These are phyloP conservation scores for Arabis hirsuta DNA, from an alignment of 345 rosid genomes.

Conservation along the genomic window DNA sequence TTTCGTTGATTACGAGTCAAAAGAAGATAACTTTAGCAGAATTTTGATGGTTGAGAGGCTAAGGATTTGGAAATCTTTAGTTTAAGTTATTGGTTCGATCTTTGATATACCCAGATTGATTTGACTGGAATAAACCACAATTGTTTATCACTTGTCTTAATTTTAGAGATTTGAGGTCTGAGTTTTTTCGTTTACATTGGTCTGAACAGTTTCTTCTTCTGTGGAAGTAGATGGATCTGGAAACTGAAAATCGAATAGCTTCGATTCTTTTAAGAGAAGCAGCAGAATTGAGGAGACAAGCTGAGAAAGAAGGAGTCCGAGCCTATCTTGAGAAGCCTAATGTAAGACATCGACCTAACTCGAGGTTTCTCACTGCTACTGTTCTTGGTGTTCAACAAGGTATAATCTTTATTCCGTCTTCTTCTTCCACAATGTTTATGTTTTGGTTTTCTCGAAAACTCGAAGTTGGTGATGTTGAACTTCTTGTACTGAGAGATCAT, in stretches of 20 bases:
- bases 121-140: neutral
- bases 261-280: conserved; percentile 90
- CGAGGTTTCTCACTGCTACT: conserved; percentile 89
- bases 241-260: conserved; percentile 89
- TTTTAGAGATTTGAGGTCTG: conserved; percentile 14
- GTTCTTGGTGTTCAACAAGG: conserved; percentile 97
- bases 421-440: conserved; percentile 7
- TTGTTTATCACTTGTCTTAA: conserved; percentile 2
- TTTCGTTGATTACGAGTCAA: conserved; percentile 11
- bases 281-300: conserved; percentile 78
- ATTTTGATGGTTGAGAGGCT: neutral
- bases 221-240: conserved; percentile 70
- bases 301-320: conserved; percentile 78
- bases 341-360: conserved; percentile 77
- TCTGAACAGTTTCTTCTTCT: neutral
- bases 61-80: neutral
- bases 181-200: neutral
- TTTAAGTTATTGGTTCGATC: neutral
- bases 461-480: conserved; percentile 2
- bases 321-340: conserved; percentile 74
- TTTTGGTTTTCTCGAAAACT: neutral
- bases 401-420: conserved; percentile 22
- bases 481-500: neutral
- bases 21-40: conserved; percentile 10
- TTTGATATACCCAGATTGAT: conserved; percentile 21